Evolutionary conservation across 495 filamentous ascomycete genomes (phyloP).

Genomic region (Margaritispora aquatica): DNA sequence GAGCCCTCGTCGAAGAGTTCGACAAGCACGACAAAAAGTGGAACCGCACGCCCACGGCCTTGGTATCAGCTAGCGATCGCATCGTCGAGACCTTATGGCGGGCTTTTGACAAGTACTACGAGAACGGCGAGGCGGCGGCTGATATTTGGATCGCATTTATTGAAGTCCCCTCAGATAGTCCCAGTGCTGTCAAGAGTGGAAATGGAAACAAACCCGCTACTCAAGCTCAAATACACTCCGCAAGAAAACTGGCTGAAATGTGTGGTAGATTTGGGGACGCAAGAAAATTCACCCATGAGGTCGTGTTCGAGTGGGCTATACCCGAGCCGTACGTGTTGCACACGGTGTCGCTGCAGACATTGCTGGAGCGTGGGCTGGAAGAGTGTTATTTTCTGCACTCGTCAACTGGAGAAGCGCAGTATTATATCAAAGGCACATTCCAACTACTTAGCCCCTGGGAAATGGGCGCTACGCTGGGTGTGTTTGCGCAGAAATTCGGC

Average conservation of each 20-base stretch:
- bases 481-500: constrained; percentile 15
- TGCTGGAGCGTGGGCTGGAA: constrained; percentile 15
- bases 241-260: constrained; percentile 11
- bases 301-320: constrained; percentile 19
- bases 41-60: constrained; percentile 11
- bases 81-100: constrained; percentile 12
- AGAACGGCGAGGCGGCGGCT: constrained; percentile 10
- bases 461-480: constrained; percentile 13
- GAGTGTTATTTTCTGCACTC: constrained; percentile 7
- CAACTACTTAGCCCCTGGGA: constrained; percentile 14
- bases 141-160: constrained; percentile 19
- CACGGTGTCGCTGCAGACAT: constrained; percentile 16
- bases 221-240: constrained; percentile 7
- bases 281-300: constrained; percentile 8
- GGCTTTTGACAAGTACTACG: constrained; percentile 16
- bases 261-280: neutral
- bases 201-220: neutral
- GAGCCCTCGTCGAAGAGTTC: constrained; percentile 10
- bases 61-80: constrained; percentile 11
- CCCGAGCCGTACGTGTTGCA: constrained; percentile 18
- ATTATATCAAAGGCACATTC: constrained; percentile 6
- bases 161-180: constrained; percentile 3
- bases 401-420: neutral
- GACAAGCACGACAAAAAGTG: constrained; percentile 2
- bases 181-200: too few species aligned